Conservation (phyloP, 257 asterid species). For the Rauvolfia tetraphylla region DNA sequence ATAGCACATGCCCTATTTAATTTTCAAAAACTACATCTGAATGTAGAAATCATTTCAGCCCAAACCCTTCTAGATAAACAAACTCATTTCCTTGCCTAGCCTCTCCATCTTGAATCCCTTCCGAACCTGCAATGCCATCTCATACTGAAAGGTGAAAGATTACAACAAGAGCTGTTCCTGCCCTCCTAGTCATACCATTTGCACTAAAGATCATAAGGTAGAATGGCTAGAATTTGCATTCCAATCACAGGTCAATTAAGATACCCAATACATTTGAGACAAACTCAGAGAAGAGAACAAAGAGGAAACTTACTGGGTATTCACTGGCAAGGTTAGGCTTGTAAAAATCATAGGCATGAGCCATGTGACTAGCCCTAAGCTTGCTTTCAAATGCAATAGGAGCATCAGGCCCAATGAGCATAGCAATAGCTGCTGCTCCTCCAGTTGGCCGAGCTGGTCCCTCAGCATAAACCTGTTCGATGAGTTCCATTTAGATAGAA, state of each 20-base stretch:
- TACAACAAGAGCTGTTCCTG: background rate
- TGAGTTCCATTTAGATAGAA: background rate
- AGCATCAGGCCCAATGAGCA: conserved; percentile 98
- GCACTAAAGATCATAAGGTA: background rate
- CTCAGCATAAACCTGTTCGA: conserved; percentile 86
- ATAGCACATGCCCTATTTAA: background rate
- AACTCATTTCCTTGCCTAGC: background rate
- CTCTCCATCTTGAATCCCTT: background rate
- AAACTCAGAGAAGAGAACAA: background rate
- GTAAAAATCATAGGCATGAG: conserved; percentile 94
- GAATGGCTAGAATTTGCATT: background rate
- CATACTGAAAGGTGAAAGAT: background rate
- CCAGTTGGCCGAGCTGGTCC: conserved; percentile 99
- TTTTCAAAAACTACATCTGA: background rate
- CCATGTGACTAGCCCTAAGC: conserved; percentile 94
- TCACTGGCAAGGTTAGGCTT: conserved; percentile 99
- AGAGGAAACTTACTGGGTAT: conserved; percentile 72
- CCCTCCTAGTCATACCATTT: background rate
- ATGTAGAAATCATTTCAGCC: background rate
- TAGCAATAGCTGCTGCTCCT: conserved; percentile 98
- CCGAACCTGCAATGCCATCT: background rate
- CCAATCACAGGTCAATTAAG: background rate
- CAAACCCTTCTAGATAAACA: background rate
- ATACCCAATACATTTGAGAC: background rate
- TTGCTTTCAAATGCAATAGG: conserved; percentile 94